These are phyloP conservation scores for Hericium coralloides DNA, from an alignment of 768 basidiomycete species.

Conservation along the genomic window DNA sequence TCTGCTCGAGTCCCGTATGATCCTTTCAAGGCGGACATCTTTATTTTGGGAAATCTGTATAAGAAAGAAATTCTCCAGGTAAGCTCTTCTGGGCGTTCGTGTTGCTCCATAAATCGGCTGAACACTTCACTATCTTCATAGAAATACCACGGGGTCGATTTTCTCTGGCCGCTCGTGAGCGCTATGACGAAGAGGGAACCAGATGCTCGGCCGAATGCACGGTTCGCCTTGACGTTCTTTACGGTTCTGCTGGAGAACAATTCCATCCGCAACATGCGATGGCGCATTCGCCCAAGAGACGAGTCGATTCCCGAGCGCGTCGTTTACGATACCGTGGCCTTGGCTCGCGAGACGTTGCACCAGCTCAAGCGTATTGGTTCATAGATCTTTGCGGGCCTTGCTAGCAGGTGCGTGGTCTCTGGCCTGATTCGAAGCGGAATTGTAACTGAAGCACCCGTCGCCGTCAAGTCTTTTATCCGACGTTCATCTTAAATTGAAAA, in stretches of 20 bases:
- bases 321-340: conserved; percentile 12
- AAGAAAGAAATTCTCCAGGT: conserved; percentile 13
- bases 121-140: background rate
- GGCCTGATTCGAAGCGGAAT: too few relatives aligned
- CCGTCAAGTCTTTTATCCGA: too few relatives aligned
- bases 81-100: background rate
- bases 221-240: background rate
- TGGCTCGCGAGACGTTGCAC: conserved; percentile 10
- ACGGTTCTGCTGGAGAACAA: background rate
- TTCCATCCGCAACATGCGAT: background rate
- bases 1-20: conserved; percentile 15
- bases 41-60: conserved; percentile 18
- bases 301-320: conserved; percentile 9
- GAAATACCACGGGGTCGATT: background rate
- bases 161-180: background rate
- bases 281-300: conserved; percentile 6
- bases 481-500: too few relatives aligned
- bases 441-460: too few relatives aligned
- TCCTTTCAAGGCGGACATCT: conserved; percentile 20
- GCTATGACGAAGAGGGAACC: background rate
- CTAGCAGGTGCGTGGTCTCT: background rate
- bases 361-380: background rate
- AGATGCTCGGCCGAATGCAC: background rate
- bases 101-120: background rate
- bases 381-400: too few relatives aligned